Base-by-base conservation (phyloP, 768 basidiomycete genomes). In the Lentinula sp. region DNA sequence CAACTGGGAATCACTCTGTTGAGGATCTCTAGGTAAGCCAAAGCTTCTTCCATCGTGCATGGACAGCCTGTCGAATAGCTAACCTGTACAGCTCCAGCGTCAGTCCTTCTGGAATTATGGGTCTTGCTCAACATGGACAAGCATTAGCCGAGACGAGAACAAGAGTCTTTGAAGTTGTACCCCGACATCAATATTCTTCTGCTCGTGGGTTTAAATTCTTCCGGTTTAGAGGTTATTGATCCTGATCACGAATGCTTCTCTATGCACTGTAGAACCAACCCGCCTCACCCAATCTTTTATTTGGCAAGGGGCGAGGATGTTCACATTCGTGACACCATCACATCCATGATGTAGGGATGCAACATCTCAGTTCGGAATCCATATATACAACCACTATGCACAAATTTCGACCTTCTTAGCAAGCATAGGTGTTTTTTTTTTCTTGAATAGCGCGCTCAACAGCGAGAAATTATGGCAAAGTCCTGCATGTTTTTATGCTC, bases 141-240 rank as follows among this genome's bases (percentile, higher is more conserved):
- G 75, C 84, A 28, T 81, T 97, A 28, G 88, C 91, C 46, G 80
- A 85, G 65, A 80, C 86, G n/a, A 79, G 81, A 45, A 93, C 94
- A 28, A 77, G 81, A 52, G 70, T 86, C 2, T 95, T 97, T 73
- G 89, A 93, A 55, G 92, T 94, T 59, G 78, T 90, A 35, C 77
- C 87, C 16, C 82, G 87, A 67, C 75, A 80, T 61, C 80, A 86
- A 67, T 97, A 96, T 73, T 78, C 83, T 63, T 92, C 91, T 55
- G 88, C 87, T 62, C 82, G 94, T 95, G 73, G 74, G 91, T 73
- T 8, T 18, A 0, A n/a, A 46, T 57, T 55, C 63, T 66, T 68
- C 58, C 61, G n/a, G 21, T 46, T 56, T 35, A 16, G 9, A 34
- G 37, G n/a, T 52, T 11, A 18, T 42, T 63, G 54, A 61, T 60